Percentiles rank a stretch among this genome's conserved stretches.
Conservation (phyloP, 2,329 filamentous ascomycete genomes). For the Decorospora gaudefroyi region DNA sequence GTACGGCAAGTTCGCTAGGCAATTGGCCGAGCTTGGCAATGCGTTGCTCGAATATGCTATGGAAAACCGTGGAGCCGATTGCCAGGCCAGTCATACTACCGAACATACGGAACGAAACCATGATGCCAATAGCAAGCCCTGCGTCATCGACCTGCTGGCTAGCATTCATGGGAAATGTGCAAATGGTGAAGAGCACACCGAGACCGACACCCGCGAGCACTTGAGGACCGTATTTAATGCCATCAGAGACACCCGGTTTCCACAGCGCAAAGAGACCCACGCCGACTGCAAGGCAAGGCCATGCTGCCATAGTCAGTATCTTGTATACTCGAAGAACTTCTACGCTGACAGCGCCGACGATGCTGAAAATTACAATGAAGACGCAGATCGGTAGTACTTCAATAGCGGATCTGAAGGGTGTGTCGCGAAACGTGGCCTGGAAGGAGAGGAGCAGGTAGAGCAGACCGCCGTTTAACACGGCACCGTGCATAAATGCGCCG, state of each 20-base stretch:
- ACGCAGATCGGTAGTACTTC: slow-evolving; percentile 45
- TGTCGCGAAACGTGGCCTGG: slow-evolving; percentile 43
- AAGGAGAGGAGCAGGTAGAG: slow-evolving; percentile 49
- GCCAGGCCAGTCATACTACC: slow-evolving; percentile 48
- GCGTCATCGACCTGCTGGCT: slow-evolving; percentile 46
- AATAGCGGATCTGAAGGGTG: slow-evolving; percentile 40
- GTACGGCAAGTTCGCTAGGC: slow-evolving; percentile 2
- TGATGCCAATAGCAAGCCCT: slow-evolving; percentile 44
- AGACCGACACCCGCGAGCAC: slow-evolving; percentile 18
- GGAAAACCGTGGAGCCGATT: slow-evolving; percentile 45
- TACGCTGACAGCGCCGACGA: slow-evolving; percentile 2
- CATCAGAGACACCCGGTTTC: background rate
- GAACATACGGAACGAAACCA: slow-evolving; percentile 46
- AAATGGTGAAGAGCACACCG: slow-evolving; percentile 11
- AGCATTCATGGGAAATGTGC: slow-evolving; percentile 39
- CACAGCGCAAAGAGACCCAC: slow-evolving; percentile 57
- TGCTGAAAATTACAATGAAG: slow-evolving; percentile 49
- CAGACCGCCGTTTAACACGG: slow-evolving; percentile 46
- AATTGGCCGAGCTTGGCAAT: background rate
- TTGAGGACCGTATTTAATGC: slow-evolving; percentile 5
- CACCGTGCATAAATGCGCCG: slow-evolving; percentile 61
- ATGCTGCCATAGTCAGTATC: slow-evolving; percentile 63
- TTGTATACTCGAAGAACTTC: slow-evolving; percentile 60
- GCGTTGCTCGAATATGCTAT: background rate
- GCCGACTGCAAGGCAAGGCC: slow-evolving; percentile 61